These are phyloP conservation scores for Paecilomyces variotii DNA, from an alignment of 2,329 filamentous ascomycete genomes.

Conservation along the genomic window DNA sequence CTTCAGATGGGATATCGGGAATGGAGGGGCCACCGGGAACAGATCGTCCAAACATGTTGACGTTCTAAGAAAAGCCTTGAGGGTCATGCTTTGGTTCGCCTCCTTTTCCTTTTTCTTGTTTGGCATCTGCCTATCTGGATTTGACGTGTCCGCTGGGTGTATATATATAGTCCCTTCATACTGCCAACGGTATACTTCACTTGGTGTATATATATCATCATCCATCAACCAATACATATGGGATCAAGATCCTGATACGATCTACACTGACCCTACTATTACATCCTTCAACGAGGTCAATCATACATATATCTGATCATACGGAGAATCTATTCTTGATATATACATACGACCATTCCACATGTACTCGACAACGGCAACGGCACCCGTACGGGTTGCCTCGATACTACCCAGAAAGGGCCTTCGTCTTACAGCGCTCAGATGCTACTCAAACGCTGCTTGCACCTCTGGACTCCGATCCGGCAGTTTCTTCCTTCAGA, in stretches of 20 bases:
- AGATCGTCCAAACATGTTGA: neutral
- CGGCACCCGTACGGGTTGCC: conserved; percentile 20
- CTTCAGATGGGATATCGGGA: neutral
- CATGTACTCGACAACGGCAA: conserved; percentile 23
- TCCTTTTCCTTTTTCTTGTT: neutral
- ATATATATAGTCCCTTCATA: neutral
- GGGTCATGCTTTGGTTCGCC: neutral
- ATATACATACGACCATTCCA: conserved; percentile 2
- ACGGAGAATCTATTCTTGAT: neutral
- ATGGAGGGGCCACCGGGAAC: neutral
- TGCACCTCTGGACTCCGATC: conserved; percentile 16
- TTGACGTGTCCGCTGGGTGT: neutral
- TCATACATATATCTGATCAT: neutral
- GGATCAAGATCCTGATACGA: neutral
- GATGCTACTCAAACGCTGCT: conserved; percentile 17
- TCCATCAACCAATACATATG: neutral
- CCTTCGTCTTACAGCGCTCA: conserved; percentile 13
- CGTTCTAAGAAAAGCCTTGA: neutral
- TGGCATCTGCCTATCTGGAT: no score
- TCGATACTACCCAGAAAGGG: conserved; percentile 16
- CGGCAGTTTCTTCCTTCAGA: conserved; percentile 11
- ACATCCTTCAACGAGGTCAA: no score
- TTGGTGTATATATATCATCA: neutral
- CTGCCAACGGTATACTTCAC: neutral
- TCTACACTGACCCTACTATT: neutral